Conservation (phyloP, 2,329 filamentous ascomycete genomes). For the Calycina marina region DNA sequence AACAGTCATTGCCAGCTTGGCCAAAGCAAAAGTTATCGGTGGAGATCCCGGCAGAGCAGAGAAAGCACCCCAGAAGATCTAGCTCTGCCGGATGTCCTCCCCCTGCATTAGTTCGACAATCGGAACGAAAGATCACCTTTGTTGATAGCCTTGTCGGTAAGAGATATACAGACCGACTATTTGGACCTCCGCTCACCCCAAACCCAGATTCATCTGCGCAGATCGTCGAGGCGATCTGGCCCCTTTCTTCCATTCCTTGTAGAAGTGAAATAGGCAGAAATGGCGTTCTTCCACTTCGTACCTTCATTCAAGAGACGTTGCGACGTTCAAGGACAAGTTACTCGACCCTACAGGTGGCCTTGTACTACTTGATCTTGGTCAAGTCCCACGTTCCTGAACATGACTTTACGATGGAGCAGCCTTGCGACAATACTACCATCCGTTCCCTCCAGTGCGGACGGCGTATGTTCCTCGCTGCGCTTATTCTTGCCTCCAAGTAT, state of each 20-base stretch:
- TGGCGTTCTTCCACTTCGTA: conserved; percentile 75
- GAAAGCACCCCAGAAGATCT: conserved; percentile 48
- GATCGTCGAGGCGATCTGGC: conserved; percentile 96
- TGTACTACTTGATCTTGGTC: conserved; percentile 92
- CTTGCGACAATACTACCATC: conserved; percentile 52
- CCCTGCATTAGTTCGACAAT: conserved; percentile 69
- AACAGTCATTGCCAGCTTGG: conserved; percentile 21
- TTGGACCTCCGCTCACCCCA: conserved; percentile 22
- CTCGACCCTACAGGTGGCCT: conserved; percentile 87
- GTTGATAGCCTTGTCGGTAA: conserved; percentile 97
- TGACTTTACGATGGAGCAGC: conserved; percentile 79
- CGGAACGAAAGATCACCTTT: conserved; percentile 85
- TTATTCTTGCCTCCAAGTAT: conserved; percentile 96
- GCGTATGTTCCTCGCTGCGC: conserved; percentile 89
- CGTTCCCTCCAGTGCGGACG: conserved; percentile 87
- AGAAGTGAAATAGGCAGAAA: conserved; percentile 58
- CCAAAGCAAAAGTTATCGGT: conserved; percentile 24
- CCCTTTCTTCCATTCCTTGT: conserved; percentile 68
- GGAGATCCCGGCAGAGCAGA: conserved; percentile 43
- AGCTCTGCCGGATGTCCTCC: conserved; percentile 46
- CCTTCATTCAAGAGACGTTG: conserved; percentile 94
- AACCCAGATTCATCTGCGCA: conserved; percentile 82
- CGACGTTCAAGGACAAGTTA: conserved; percentile 92
- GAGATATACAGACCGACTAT: conserved; percentile 24
- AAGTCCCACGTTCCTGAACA: conserved; percentile 73